Conservation (phyloP, 306 rosid genomes). For the Prinsepia uniflora region DNA sequence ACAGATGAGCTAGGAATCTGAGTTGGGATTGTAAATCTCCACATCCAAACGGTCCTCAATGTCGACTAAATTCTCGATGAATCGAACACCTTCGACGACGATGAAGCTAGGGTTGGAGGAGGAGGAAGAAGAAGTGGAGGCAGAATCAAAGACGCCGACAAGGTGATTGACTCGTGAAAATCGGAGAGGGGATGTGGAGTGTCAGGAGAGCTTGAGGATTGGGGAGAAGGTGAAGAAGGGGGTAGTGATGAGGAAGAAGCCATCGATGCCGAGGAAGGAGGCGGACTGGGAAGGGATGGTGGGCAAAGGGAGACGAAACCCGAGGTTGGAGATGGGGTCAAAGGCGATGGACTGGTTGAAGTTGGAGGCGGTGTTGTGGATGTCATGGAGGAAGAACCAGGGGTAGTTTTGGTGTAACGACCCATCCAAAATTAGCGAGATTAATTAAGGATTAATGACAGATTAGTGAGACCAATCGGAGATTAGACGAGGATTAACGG, state of each 20-base stretch:
- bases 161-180: conserved; percentile 77
- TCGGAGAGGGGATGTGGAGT: conserved; percentile 48
- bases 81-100: conserved; percentile 73
- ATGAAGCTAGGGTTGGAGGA: conserved; percentile 34
- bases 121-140: background rate
- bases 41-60: conserved; percentile 72
- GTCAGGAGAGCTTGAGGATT: conserved; percentile 43
- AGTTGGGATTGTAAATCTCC: conserved; percentile 58
- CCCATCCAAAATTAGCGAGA: no score
- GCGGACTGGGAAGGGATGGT: conserved; percentile 37
- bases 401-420: conserved; percentile 24
- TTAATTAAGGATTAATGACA: no score
- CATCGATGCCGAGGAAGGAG: conserved; percentile 49
- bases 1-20: conserved; percentile 48
- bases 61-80: conserved; percentile 69
- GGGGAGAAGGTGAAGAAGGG: conserved; percentile 55
- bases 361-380: conserved; percentile 75
- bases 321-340: conserved; percentile 58
- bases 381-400: conserved; percentile 78
- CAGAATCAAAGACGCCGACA: conserved; percentile 46
- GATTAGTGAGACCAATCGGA: no score
- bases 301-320: conserved; percentile 58
- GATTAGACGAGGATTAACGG: no score
- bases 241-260: conserved; percentile 63
- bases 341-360: conserved; percentile 78